phyloP scores from a whole-genome alignment of 441 rosid species.

The Theobroma grandiflorum region DNA sequence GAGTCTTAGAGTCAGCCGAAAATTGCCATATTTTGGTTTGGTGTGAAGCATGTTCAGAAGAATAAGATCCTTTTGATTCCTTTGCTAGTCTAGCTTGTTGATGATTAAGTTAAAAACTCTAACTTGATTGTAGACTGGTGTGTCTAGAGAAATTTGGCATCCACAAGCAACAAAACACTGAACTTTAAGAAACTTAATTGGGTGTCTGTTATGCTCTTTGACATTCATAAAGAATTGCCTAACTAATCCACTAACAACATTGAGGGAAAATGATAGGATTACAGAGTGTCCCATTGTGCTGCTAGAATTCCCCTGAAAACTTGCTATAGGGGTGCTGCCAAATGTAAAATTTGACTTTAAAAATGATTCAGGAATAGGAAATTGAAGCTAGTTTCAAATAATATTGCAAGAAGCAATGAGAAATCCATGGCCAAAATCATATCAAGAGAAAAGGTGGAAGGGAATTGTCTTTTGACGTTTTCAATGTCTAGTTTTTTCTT shows the following conservation, averaged over 20 bases:
- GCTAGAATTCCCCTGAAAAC: background rate
- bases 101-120: background rate
- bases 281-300: background rate
- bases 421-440: background rate
- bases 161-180: background rate
- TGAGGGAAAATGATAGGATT: background rate
- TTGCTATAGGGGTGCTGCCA: constrained; percentile 8
- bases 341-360: background rate
- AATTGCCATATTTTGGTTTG: background rate
- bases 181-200: too few species aligned
- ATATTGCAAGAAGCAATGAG: background rate
- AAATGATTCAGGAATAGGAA: too few species aligned
- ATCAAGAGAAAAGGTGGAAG: background rate
- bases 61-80: background rate
- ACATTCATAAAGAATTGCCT: too few species aligned
- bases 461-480: background rate
- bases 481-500: background rate
- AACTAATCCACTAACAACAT: too few species aligned
- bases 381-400: background rate
- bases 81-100: background rate
- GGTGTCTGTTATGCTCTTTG: too few species aligned
- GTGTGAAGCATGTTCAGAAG: background rate
- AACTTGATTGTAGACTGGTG: background rate
- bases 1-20: background rate
- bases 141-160: background rate